Conservation (phyloP, 2,329 filamentous ascomycete species). For the Fusarium sublunatum region DNA sequence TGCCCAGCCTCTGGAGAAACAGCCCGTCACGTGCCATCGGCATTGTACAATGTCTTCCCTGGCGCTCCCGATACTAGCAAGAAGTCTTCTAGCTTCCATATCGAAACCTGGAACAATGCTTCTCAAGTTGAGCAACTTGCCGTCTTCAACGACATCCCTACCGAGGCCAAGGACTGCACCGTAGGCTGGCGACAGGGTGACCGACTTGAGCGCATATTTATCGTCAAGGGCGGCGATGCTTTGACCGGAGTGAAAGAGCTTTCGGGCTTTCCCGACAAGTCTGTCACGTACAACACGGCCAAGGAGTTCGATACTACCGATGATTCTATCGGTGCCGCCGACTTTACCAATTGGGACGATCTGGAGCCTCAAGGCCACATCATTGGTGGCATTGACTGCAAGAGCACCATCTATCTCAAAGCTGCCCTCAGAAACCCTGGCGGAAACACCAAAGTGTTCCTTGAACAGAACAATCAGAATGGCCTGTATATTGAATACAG, state of each 20-base stretch:
- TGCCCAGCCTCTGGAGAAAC: conserved; percentile 18
- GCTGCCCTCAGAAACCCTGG: conserved; percentile 38
- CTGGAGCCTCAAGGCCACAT: conserved; percentile 35
- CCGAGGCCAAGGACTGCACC: conserved; percentile 45
- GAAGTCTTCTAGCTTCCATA: conserved; percentile 30
- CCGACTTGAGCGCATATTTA: conserved; percentile 53
- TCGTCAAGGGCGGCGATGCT: conserved; percentile 48
- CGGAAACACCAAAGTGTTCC: conserved; percentile 46
- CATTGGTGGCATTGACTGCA: conserved; percentile 45
- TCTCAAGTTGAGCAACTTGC: conserved; percentile 48
- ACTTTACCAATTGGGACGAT: conserved; percentile 50
- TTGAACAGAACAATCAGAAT: conserved; percentile 48
- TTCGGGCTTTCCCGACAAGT: conserved; percentile 41
- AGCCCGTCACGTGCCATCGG: conserved; percentile 18
- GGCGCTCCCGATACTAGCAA: conserved; percentile 31
- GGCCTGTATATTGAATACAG: conserved; percentile 46
- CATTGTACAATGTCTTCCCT: conserved; percentile 35
- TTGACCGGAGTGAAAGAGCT: conserved; percentile 43
- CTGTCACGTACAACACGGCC: conserved; percentile 40
- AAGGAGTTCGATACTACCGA: conserved; percentile 37
- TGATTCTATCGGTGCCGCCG: conserved; percentile 36
- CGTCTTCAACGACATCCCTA: conserved; percentile 49
- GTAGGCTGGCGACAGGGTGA: conserved; percentile 53
- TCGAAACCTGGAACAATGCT: conserved; percentile 41
- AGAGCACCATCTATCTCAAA: conserved; percentile 47